These are phyloP conservation scores for Fusarium poae DNA, from an alignment of 2,329 filamentous ascomycete species.

Conservation along the genomic window DNA sequence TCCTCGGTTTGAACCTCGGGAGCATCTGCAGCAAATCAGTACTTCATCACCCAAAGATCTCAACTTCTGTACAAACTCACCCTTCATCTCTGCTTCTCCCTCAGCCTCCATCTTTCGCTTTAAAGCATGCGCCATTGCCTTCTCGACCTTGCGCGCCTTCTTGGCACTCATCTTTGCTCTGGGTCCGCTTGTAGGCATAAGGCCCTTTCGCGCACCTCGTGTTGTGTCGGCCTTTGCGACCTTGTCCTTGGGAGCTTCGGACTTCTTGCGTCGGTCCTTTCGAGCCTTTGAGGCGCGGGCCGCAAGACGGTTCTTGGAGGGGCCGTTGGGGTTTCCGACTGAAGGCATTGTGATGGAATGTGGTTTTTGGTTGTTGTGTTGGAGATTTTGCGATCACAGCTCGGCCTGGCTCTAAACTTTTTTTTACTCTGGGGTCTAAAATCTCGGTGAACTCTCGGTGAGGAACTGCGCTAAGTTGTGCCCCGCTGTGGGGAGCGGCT, in stretches of 20 bases:
- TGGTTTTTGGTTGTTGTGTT: constrained; percentile 11
- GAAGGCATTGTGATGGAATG: constrained; percentile 61
- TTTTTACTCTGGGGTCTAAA: constrained; percentile 31
- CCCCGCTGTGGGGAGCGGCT: constrained; percentile 33
- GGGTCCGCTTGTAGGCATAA: constrained; percentile 69
- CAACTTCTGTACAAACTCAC: constrained; percentile 48
- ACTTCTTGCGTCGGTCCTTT: constrained; percentile 60
- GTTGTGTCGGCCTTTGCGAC: constrained; percentile 59
- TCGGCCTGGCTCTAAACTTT: constrained; percentile 22
- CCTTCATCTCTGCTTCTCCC: constrained; percentile 65
- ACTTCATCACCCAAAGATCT: background rate
- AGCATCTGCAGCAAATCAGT: constrained; percentile 39
- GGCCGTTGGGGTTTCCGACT: constrained; percentile 70
- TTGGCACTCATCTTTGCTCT: constrained; percentile 65
- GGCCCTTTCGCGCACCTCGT: constrained; percentile 65
- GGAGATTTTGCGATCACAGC: constrained; percentile 28
- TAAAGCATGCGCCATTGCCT: constrained; percentile 65
- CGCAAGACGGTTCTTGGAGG: constrained; percentile 66
- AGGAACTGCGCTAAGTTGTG: constrained; percentile 20
- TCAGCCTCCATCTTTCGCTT: constrained; percentile 65
- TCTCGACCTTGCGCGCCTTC: constrained; percentile 68
- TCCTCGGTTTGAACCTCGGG: constrained; percentile 37
- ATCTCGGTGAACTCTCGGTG: constrained; percentile 40
- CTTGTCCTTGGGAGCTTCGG: constrained; percentile 55
- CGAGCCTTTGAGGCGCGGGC: constrained; percentile 61